A percentile compares a stretch with the other conserved stretches of the same genome.
phyloP scores from a whole-genome alignment of 495 filamentous ascomycete species.

The Chaetomium fimeti region DNA sequence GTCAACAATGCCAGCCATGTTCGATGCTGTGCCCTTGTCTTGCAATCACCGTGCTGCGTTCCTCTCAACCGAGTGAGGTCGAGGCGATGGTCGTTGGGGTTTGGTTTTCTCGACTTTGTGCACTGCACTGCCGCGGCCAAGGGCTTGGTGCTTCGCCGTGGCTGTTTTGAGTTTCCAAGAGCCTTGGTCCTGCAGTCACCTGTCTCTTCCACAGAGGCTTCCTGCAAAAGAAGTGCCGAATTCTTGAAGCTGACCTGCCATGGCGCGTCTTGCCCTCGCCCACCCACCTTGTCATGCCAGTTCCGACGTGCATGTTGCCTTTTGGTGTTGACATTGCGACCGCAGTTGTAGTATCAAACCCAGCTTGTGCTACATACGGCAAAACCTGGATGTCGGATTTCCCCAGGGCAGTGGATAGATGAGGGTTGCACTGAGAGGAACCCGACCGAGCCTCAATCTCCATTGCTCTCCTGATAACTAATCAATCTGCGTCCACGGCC shows the following conservation, averaged over 20 bases:
- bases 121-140: slow-evolving; percentile 2
- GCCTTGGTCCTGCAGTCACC: slow-evolving; percentile 17
- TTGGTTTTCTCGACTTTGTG: not conserved
- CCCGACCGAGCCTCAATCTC: not conserved
- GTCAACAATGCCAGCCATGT: not conserved
- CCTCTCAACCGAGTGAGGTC: slow-evolving; percentile 1
- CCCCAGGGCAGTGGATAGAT: slow-evolving; percentile 14
- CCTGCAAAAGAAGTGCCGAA: not conserved
- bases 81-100: not conserved
- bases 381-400: slow-evolving; percentile 20
- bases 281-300: not conserved
- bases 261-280: not conserved
- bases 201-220: not conserved
- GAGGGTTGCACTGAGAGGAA: slow-evolving; percentile 14
- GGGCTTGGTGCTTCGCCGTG: slow-evolving; percentile 11
- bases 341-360: not conserved
- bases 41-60: not conserved
- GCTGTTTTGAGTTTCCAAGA: not conserved
- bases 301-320: no score
- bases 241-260: not conserved
- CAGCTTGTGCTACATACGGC: not conserved
- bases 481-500: slow-evolving; percentile 12
- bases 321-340: no score
- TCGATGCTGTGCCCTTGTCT: not conserved
- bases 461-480: not conserved